Base-by-base conservation (phyloP, 2,329 filamentous ascomycete genomes). In the Fusarium brachygibbosum region DNA sequence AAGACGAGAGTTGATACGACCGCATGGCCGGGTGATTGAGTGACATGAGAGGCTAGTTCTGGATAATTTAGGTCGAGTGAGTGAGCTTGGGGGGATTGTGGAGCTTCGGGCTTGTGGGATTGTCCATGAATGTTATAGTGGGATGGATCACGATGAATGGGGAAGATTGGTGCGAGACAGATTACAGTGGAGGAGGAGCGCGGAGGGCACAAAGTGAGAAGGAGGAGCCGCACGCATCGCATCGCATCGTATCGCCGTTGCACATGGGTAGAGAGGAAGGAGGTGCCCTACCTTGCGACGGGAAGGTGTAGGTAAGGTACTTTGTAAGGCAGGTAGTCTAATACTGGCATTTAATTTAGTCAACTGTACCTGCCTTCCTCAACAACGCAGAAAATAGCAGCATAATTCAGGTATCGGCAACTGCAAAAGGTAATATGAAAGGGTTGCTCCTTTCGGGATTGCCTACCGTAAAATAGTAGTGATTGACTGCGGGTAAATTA, bases 131-230 rank as follows among this genome's bases (percentile, higher is more conserved):
- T 60, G 63, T 66, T 55, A 71, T 63, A 65, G 70, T 52, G 70
- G 70, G 70, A 71, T 71, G 63, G 65, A 62, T 65, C 63, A 61
- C 40, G 63, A 70, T 61, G 66, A 57, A 66, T 53, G 71, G 58
- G 69, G 59, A 53, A 58, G 63, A 65, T 68, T 70, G 67, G 69
- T 63, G 55, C 44, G 58, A 73, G 63, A 35, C 44, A 52, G 63
- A 66, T 60, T 62, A 54, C 32, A 54, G 67, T 63, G 67, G 69
- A 68, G 67, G 69, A 68, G 52, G 60, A 52, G 34, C 31, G 51
- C 48, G 63, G 55, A 66, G 50, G 55, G 58, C 51, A 67, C 67
- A 59, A 64, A 68, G 63, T 37, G 53, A 69, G 67, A 69, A 65
- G 63, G 66, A 69, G 67, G 45, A 69, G 35, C 64, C 56, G 62